Evolutionary conservation across 2,329 filamentous ascomycete genomes (phyloP), one percentile per base, ranked within the genome.

Genomic region (Graphilbum ipis-grandicollis): DNA sequence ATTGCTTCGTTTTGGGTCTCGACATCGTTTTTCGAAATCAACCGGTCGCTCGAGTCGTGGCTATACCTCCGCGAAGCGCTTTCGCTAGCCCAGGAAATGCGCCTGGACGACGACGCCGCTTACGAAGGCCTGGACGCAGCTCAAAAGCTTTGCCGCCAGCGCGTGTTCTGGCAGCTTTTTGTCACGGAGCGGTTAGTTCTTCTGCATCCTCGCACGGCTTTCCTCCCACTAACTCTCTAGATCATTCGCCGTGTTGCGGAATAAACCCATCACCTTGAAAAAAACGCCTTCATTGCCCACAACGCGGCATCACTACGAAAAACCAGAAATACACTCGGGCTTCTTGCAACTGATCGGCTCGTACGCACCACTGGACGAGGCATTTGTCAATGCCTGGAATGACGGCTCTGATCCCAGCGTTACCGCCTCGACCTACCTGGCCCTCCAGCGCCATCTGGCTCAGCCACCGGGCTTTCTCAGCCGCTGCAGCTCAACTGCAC

Each of bases 301-400:
- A 46, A 70, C 48, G 50, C 66, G 51, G 48, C 60, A 68, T 34
- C 56, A 62, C 4, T 65, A 65, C 35, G 71, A 75, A 46, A 55
- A 60, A 0, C 56, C 57, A 1, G 62, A 64, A 19, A 64, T 71
- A 38, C 58, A 71, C 22, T 56, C 64, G 10, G 73, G 74, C 2
- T 75, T 78, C 42, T 57, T 70, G 25, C 65, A 71, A 42, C 58
- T 78, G 10, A 66, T 75, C 32, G 63, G 68, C 35, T 64, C 74
- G 13, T 78, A 73, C 51, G 64, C 66, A 25, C 70, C 70, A 2
- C 67, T 78, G 28, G 71, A 78, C 47, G 68, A 76, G 43, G 67
- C 63, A 1, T 77, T 78, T 45, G 62, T 78, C 13, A 63, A 66
- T 10, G 58, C 73, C 0, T 78, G 74, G 73, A 78, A 78, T 50